These are phyloP conservation scores for Amanita inopinata DNA, from an alignment of 768 basidiomycete species.

Conservation along the genomic window DNA sequence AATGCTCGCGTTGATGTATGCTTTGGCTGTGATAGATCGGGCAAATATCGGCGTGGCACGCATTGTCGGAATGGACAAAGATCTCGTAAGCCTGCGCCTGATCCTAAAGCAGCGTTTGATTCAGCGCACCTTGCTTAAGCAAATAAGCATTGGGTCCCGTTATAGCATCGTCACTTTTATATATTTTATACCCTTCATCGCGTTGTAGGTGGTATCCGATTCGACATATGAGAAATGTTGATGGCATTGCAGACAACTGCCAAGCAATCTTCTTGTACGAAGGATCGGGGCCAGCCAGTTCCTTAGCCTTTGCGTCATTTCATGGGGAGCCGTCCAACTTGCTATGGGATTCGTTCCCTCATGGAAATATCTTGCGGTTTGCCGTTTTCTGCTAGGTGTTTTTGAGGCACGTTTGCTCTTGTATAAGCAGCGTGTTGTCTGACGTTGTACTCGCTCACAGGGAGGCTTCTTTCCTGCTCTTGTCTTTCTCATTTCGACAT, in stretches of 20 bases:
- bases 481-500: constrained; percentile 39
- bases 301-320: constrained; percentile 30
- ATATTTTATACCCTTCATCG: constrained; percentile 38
- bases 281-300: constrained; percentile 32
- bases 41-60: constrained; percentile 33
- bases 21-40: constrained; percentile 31
- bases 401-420: constrained; percentile 26
- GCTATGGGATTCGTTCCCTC: constrained; percentile 36
- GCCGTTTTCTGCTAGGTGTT: constrained; percentile 30
- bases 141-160: constrained; percentile 27
- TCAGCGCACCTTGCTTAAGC: constrained; percentile 16
- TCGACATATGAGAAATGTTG: not conserved
- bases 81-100: constrained; percentile 21
- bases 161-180: constrained; percentile 37
- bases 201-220: constrained; percentile 26
- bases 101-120: constrained; percentile 2
- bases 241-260: constrained; percentile 25
- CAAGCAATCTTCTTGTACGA: constrained; percentile 34
- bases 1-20: constrained; percentile 28
- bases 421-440: not conserved
- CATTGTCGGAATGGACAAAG: constrained; percentile 30
- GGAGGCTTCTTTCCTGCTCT: constrained; percentile 42
- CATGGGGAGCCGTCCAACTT: constrained; percentile 36
- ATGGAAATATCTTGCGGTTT: constrained; percentile 31
- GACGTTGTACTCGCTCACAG: constrained; percentile 17